These are phyloP conservation scores for Venturia aucupariae DNA, from an alignment of 2,329 filamentous ascomycete genomes.

Conservation along the genomic window DNA sequence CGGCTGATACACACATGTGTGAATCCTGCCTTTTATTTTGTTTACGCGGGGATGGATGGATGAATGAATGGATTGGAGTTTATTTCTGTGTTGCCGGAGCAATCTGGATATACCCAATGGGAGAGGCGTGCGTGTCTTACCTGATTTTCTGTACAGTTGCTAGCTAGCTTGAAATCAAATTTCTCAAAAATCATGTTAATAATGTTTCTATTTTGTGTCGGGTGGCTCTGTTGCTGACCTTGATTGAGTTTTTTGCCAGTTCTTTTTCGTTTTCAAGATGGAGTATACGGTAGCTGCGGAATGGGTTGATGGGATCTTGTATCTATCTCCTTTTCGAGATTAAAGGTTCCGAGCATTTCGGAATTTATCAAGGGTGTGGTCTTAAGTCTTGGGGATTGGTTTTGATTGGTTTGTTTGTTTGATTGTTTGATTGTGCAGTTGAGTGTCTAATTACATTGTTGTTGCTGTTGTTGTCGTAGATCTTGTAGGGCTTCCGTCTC, in stretches of 20 bases:
- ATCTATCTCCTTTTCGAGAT: no score
- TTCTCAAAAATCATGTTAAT: background rate
- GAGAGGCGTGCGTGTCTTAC: background rate
- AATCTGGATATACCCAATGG: slow-evolving; percentile 8
- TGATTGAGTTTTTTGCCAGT: no score
- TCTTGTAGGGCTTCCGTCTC: background rate
- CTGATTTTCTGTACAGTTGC: background rate
- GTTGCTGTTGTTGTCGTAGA: no score
- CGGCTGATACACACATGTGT: background rate
- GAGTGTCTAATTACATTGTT: no score
- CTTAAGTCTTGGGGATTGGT: no score
- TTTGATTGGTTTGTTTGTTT: no score
- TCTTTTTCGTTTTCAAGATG: no score
- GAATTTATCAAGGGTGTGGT: no score
- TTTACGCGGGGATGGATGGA: slow-evolving; percentile 7
- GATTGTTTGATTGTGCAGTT: no score
- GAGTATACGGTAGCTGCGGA: no score
- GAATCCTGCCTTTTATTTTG: slow-evolving; percentile 2
- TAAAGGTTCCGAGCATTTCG: no score
- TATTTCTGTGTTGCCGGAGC: slow-evolving; percentile 6
- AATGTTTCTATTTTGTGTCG: background rate
- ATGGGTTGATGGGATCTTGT: no score
- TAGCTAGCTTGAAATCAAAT: slow-evolving; percentile 2
- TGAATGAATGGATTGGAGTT: slow-evolving; percentile 3
- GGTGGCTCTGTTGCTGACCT: background rate